Base-by-base conservation (phyloP, 2,329 filamentous ascomycete genomes). In the Talaromyces sp. region DNA sequence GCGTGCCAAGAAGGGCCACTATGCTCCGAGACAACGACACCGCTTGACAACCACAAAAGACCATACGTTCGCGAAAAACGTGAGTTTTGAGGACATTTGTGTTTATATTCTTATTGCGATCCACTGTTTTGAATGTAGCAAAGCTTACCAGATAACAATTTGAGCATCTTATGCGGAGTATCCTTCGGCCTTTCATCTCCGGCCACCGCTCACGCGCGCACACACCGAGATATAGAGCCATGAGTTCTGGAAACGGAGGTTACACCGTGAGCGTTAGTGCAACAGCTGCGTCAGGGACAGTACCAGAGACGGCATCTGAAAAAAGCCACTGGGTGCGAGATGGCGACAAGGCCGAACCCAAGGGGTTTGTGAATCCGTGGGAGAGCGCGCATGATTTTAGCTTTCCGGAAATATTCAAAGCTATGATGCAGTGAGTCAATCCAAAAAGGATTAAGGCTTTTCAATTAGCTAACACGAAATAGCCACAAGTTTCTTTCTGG, bases 401-500 rank as follows among this genome's bases (percentile, higher is more conserved):
- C 46, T 63, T 61, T 53, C 56, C 32, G 3, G 61, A 61, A 35
- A 56, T 61, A 38, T 61, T 63, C 56, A 61, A 59, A 29, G 53
- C 59, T 9, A 61, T 56, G 55, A 21, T 63, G 10, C 35, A 58
- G 59, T 63, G 21, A 59, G 59, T 52, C 4, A 14, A 35, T 50
- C 26, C 19, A n/a, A 24, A 19, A 32, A 12, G 3, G 12, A 32
- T 11, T 11, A 32, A 14, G 11, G 6, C 3, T 14, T n/a, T 8
- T 29, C 1, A 6, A 52, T 12, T 6, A 14, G 50, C n/a, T 54
- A 14, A 58, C 54, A 14, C 31, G 19, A 31, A 43, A 11, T 21
- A 60, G 59, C 10, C 61, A 61, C 59, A 63, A 59, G 26, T 63
- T 60, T 19, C 46, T 64, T 26, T 63, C 63, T 50, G 58, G 62